A percentile compares a stretch with the other conserved stretches of the same genome.
These are phyloP conservation scores for Backusella westeae DNA, from an alignment of 192 early-diverging fungal species.

Conservation along the genomic window DNA sequence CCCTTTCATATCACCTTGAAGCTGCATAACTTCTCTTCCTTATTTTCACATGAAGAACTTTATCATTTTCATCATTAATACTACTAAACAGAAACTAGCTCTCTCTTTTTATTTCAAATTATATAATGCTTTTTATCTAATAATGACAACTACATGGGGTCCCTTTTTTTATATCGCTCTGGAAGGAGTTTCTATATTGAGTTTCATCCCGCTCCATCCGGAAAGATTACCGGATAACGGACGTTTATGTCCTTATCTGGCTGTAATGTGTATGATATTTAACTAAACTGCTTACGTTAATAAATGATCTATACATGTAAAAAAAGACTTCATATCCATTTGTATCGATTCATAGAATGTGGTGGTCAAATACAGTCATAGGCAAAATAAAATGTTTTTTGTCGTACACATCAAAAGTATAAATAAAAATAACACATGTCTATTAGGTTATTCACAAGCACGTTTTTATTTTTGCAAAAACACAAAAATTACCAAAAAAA, in stretches of 20 bases:
- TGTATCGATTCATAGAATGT: too few species aligned
- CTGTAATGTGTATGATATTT: not conserved
- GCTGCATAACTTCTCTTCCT: not conserved
- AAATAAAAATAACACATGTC: too few species aligned
- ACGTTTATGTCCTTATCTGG: not conserved
- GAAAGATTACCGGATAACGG: not conserved
- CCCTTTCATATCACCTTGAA: not conserved
- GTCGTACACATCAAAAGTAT: too few species aligned
- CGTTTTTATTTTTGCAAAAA: too few species aligned
- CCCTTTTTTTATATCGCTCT: not conserved
- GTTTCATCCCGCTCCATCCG: not conserved
- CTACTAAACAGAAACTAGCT: not conserved
- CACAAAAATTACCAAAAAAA: too few species aligned
- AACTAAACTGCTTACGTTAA: too few species aligned
- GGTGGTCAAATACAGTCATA: too few species aligned
- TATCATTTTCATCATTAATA: not conserved
- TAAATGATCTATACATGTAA: too few species aligned
- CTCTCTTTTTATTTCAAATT: not conserved
- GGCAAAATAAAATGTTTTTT: too few species aligned
- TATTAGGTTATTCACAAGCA: too few species aligned
- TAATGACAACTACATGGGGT: not conserved
- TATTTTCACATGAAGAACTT: not conserved
- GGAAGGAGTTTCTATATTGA: constrained; percentile 61
- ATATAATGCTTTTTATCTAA: not conserved
- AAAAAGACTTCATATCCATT: too few species aligned